A percentile compares a stretch with the other conserved stretches of the same genome.
These are phyloP conservation scores for Naganishia friedmannii DNA, from an alignment of 768 basidiomycete species.

Conservation along the genomic window DNA sequence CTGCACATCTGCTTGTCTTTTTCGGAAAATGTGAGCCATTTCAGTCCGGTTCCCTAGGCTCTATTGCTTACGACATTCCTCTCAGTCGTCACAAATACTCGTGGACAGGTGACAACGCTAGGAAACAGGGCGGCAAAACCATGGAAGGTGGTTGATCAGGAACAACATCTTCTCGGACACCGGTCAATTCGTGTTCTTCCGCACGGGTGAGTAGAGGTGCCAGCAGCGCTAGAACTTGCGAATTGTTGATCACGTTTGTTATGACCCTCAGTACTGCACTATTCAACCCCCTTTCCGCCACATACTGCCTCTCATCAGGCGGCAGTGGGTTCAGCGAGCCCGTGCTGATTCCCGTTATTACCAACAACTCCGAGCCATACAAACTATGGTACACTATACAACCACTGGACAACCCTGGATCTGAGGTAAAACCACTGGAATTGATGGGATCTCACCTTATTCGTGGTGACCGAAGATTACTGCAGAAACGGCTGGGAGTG, in stretches of 20 bases:
- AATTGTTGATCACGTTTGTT: background rate
- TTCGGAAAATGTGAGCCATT: slow-evolving; percentile 1
- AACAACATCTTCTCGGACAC: slow-evolving; percentile 61
- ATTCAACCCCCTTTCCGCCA: slow-evolving; percentile 70
- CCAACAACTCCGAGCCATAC: slow-evolving; percentile 82
- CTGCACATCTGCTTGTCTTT: background rate
- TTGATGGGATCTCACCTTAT: slow-evolving; percentile 32
- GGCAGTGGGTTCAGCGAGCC: slow-evolving; percentile 44
- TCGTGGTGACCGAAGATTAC: slow-evolving; percentile 34
- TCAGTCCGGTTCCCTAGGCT: too few species aligned
- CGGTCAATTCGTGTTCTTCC: slow-evolving; percentile 91
- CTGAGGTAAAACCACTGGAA: slow-evolving; percentile 16
- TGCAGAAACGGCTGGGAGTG: slow-evolving; percentile 17
- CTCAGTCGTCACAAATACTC: slow-evolving; percentile 22
- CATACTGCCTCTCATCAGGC: slow-evolving; percentile 68
- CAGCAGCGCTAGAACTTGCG: too few species aligned
- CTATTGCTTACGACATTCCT: background rate
- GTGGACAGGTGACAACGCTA: slow-evolving; percentile 23
- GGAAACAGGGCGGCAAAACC: slow-evolving; percentile 17
- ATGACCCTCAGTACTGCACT: slow-evolving; percentile 66
- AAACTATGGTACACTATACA: slow-evolving; percentile 70
- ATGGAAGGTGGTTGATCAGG: slow-evolving; percentile 7
- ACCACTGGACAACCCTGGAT: slow-evolving; percentile 58
- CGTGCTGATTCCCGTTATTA: slow-evolving; percentile 73
- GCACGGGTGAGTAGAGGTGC: slow-evolving; percentile 57